Conservation (phyloP, 371 early-diverging fungal genomes). For the Circinella umbellata region DNA sequence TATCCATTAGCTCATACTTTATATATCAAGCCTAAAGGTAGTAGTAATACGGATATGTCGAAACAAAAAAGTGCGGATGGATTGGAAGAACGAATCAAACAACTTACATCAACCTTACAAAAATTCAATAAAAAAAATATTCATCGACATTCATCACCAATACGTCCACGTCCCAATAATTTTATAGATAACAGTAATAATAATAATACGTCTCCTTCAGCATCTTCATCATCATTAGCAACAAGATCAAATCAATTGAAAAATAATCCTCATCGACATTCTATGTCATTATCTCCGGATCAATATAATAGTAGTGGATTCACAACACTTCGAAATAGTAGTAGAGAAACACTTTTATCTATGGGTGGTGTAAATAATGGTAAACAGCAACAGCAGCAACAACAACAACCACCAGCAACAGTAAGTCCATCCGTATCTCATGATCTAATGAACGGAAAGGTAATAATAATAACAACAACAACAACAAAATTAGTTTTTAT, state of each 20-base stretch:
- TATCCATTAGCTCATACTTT: not conserved
- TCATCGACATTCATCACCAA: not conserved
- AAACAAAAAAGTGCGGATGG: not conserved
- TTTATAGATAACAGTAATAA: not conserved
- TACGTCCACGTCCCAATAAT: not conserved
- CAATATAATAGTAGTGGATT: conserved; percentile 5
- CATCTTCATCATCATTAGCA: not conserved
- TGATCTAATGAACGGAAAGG: conserved; percentile 4
- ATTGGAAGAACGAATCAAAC: conserved; percentile 14
- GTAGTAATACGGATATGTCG: not conserved
- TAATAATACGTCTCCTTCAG: not conserved
- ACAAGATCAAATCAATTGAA: no score
- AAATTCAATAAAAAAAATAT: not conserved
- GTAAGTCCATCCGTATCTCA: conserved; percentile 6
- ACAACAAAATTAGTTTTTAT: not conserved
- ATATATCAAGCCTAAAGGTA: not conserved
- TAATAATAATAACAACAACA: not conserved
- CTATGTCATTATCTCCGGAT: not conserved
- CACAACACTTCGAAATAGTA: conserved; percentile 14
- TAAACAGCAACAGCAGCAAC: no score
- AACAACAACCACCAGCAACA: not conserved
- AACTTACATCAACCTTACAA: not conserved
- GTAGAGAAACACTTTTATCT: conserved; percentile 2
- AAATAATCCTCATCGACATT: not conserved
- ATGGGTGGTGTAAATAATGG: not conserved